Evolutionary conservation across 176 grass and related monocot genomes (phyloP).

Genomic region (Bothriochloa decipiens): DNA sequence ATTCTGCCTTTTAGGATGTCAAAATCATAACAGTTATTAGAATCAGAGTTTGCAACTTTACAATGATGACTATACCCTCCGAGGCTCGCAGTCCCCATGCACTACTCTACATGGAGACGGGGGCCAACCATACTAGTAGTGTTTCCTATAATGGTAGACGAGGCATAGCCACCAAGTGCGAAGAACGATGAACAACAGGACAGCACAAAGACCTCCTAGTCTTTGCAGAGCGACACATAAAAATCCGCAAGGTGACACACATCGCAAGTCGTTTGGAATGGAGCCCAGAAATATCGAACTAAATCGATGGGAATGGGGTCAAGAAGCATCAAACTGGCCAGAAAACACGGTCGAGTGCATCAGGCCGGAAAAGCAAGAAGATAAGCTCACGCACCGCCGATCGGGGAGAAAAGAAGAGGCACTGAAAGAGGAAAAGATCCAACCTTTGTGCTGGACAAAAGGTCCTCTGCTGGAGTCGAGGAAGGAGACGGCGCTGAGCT

Average conservation of each 20-base stretch:
- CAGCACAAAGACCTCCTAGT: not conserved
- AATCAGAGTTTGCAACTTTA: slow-evolving; percentile 52
- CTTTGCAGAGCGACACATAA: not conserved
- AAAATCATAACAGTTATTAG: slow-evolving; percentile 60
- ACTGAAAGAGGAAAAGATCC: slow-evolving; percentile 35
- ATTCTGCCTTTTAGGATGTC: slow-evolving; percentile 47
- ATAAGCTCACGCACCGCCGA: not conserved
- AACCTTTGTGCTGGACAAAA: slow-evolving; percentile 68
- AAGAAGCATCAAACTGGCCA: not conserved
- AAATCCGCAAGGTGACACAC: not conserved
- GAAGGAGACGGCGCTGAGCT: slow-evolving; percentile 58
- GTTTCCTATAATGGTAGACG: slow-evolving; percentile 5
- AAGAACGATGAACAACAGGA: not conserved
- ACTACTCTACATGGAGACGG: slow-evolving; percentile 26
- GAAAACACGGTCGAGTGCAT: not conserved
- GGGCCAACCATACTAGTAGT: not conserved
- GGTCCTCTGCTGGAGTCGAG: slow-evolving; percentile 58
- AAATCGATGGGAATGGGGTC: not conserved
- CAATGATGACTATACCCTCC: slow-evolving; percentile 22
- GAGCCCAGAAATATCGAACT: not conserved
- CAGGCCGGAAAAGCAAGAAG: not conserved
- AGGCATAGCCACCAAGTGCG: not conserved
- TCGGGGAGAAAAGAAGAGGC: not conserved
- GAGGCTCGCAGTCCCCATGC: slow-evolving; percentile 36
- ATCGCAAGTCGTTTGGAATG: not conserved